Conservation (phyloP, 208 protist species). For the Phytomonas sp. region DNA sequence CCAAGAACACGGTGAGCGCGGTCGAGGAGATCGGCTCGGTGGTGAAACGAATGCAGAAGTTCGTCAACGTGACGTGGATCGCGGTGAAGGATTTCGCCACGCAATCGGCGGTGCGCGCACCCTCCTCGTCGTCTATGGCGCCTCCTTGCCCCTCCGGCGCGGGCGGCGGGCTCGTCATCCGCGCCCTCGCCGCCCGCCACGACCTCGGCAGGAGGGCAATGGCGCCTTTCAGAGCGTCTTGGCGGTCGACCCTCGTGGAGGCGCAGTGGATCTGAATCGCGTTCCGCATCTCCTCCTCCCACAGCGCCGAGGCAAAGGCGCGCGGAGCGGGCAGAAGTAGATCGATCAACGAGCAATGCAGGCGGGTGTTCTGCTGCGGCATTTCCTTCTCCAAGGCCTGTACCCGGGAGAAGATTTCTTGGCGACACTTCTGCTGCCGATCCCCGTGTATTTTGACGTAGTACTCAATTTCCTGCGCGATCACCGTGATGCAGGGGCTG, state of each 20-base stretch:
- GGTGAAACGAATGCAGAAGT: constrained; percentile 55
- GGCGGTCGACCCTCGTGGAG: not conserved
- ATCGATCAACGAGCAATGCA: constrained; percentile 47
- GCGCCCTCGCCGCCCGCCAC: not conserved
- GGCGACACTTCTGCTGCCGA: constrained; percentile 15
- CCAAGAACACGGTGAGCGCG: constrained; percentile 56
- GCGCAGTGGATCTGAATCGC: constrained; percentile 18
- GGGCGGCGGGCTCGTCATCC: not conserved
- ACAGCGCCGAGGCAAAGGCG: constrained; percentile 30
- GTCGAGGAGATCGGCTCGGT: constrained; percentile 62
- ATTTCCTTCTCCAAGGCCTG: constrained; percentile 37
- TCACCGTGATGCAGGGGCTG: constrained; percentile 48
- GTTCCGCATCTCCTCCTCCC: constrained; percentile 17
- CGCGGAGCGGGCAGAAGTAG: constrained; percentile 67
- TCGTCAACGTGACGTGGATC: constrained; percentile 53
- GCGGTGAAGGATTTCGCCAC: constrained; percentile 17
- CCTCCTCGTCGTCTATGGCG: not conserved
- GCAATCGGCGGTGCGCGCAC: not conserved
- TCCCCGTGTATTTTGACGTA: constrained; percentile 23
- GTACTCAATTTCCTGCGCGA: constrained; percentile 67
- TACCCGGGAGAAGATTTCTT: constrained; percentile 21
- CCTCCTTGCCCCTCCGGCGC: not conserved
- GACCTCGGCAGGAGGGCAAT: too few relatives aligned
- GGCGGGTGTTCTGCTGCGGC: constrained; percentile 13
- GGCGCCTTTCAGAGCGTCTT: not conserved